Base-by-base conservation (phyloP, 2,329 filamentous ascomycete genomes). In the Immersiporthe knoxdaviesiana region DNA sequence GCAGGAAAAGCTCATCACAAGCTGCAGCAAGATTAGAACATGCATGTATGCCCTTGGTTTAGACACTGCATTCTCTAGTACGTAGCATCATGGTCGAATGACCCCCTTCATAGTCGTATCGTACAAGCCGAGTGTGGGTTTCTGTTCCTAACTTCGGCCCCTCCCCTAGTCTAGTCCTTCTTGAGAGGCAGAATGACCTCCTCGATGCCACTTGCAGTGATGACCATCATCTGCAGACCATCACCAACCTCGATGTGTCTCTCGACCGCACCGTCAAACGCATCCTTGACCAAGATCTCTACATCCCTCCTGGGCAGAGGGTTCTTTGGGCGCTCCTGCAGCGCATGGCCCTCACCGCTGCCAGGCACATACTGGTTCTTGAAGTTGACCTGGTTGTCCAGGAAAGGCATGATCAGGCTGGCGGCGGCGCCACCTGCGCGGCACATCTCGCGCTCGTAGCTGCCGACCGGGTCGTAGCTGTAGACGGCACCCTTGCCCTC, bases 311-410 rank as follows among this genome's bases (percentile, higher is more conserved):
- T 86, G 37, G 90, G 85, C 77, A 98, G 83, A 65, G 92, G 92
- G 76, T 90, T 84, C 71, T 87, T 86, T 79, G 89, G 86, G 74
- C 91, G 87, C 81, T 91, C 88, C 83, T 92, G 83, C 75, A 97
- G 83, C 66, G 90, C 91, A 81, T 97, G 92, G 58, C 95, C 95
- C 71, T 88, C 87, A 68, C 93, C 94, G 75, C 92, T 95, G 61
- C 91, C 92, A 14, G 95, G 94, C 68, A 96, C 86, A 79, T 97
- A 97, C 84, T 97, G 95, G 81, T 99, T 99, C 88, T 97, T 99
- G 86, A 95, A 95, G 84, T 98, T 98, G 84, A 99, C 96, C 83
- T 99, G 97, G 81, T 99, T 99, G 81, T 99, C 96, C 77, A 99
- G 83, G 86, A 99, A 99, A 1, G 96, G 96, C 92, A 97, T 99